Evolutionary conservation across 306 rosid genomes (phyloP), one percentile per base, ranked within the genome.

Genomic region (Malus orientalis): DNA sequence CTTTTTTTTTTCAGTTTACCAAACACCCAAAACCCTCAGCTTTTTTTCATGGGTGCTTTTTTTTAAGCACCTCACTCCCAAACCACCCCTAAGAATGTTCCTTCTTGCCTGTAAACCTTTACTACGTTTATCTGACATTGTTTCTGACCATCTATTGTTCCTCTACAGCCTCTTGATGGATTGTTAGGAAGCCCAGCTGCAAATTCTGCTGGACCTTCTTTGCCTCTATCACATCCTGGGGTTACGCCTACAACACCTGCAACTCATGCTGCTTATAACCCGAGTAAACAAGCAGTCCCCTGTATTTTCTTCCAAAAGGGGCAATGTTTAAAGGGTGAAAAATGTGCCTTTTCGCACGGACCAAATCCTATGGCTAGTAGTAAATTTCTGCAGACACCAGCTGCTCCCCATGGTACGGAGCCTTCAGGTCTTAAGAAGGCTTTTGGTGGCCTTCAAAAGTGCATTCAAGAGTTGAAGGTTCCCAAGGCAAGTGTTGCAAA

Each of bases 251-350:
- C 84, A 11, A 3, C 89, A 16, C 86, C 97, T 51, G 89, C 84
- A 4, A 6, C 86, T 14, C 87, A 81, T 69, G 79, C 81, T 63
- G 76, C 91, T 71, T 78, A 82, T 62, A 85, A 80, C 78, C 40
- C 96, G 18, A 79, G 84, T 49, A 94, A 94, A 86, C 95, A 84
- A 85, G 84, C 87, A 7, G 97, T 91, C 33, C 93, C 98, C 54
- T 96, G 99, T 84, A 81, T 90, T 77, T 96, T 90, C 88, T 96
- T 90, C 86, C 96, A 89, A 75, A 89, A 93, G 76, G 99, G 99
- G 38, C 78, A 63, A 68, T 96, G 99, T 86, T 77, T 87, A 65
- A 96, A 96, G 87, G 99, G 98, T 54, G 99, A 92, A 71, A 88
- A 81, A 77, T 96, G 99, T 67, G 87, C 96, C 40, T 96, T 96